Evolutionary conservation across 192 early-diverging fungal species (phyloP).

Genomic region (Oehlia diaphana): DNA sequence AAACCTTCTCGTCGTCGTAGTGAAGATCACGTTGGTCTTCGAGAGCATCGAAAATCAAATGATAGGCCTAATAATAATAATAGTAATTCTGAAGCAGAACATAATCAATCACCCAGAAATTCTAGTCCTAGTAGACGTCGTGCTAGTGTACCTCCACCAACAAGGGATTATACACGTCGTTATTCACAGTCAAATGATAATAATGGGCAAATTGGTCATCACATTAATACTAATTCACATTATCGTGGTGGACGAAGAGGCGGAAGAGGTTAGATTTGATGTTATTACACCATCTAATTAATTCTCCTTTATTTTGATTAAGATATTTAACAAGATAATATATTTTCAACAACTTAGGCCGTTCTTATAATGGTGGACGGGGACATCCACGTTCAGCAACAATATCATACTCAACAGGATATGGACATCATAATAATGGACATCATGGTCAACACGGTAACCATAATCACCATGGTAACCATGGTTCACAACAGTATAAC

Average conservation of each 20-base stretch:
- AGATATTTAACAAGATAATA: not conserved
- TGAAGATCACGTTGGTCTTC: constrained; percentile 28
- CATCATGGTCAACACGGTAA: not conserved
- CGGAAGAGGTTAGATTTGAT: constrained; percentile 16
- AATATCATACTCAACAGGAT: constrained; percentile 3
- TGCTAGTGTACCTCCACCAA: constrained; percentile 24
- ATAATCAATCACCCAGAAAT: not conserved
- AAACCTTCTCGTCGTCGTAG: constrained; percentile 33
- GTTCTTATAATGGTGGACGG: constrained; percentile 16
- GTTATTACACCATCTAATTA: not conserved
- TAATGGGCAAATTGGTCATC: constrained; percentile 22
- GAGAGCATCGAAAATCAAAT: constrained; percentile 14
- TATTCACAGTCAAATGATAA: constrained; percentile 24
- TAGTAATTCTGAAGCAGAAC: not conserved
- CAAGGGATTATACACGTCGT: constrained; percentile 17
- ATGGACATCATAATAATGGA: not conserved
- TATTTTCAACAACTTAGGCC: constrained; percentile 12
- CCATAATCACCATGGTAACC: not conserved
- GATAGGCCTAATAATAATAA: constrained; percentile 15
- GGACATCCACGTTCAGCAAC: constrained; percentile 23
- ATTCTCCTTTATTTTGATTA: not conserved
- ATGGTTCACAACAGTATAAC: not conserved
- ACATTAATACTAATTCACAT: not conserved
- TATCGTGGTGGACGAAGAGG: constrained; percentile 27
- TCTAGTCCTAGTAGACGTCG: constrained; percentile 19